A percentile compares a stretch with the other conserved stretches of the same genome.
Conservation (phyloP, 176 grass and related monocot species). For the Triticum monococcum region DNA sequence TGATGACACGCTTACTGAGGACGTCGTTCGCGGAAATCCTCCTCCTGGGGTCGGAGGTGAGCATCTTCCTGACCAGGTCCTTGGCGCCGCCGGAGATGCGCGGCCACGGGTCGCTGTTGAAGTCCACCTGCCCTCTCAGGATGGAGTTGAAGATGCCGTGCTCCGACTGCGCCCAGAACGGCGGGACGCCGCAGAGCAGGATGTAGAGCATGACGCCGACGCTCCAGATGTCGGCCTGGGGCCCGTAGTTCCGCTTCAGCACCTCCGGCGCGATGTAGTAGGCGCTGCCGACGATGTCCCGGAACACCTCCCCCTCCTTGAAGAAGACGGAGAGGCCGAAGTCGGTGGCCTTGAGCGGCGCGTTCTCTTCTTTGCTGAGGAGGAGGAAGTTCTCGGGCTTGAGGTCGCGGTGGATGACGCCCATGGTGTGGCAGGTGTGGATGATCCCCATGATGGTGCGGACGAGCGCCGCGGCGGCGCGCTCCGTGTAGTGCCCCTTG, state of each 20-base stretch:
- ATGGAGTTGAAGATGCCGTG: conserved; percentile 87
- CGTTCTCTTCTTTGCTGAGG: conserved; percentile 66
- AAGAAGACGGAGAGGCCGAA: conserved; percentile 86
- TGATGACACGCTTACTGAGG: conserved; percentile 44
- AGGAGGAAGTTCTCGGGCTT: conserved; percentile 96
- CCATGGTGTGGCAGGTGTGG: conserved; percentile 94
- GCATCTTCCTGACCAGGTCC: conserved; percentile 77
- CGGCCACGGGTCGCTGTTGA: conserved; percentile 71
- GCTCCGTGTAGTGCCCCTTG: conserved; percentile 87
- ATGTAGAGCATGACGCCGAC: conserved; percentile 79
- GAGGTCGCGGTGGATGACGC: conserved; percentile 86
- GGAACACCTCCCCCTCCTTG: conserved; percentile 90
- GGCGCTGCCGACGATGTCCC: conserved; percentile 83
- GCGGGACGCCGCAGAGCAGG: conserved; percentile 71
- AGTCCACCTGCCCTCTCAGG: conserved; percentile 67
- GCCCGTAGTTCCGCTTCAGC: conserved; percentile 74
- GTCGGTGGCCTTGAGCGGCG: conserved; percentile 85
- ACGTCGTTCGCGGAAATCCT: conserved; percentile 73
- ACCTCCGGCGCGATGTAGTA: conserved; percentile 90
- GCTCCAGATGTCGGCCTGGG: conserved; percentile 81
- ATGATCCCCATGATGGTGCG: conserved; percentile 85
- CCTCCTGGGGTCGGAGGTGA: conserved; percentile 60
- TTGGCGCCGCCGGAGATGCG: conserved; percentile 69
- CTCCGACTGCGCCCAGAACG: conserved; percentile 88
- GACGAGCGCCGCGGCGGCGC: conserved; percentile 58